phyloP scores from a whole-genome alignment of 2,329 filamentous ascomycete species.

The Venturia aucupariae region DNA sequence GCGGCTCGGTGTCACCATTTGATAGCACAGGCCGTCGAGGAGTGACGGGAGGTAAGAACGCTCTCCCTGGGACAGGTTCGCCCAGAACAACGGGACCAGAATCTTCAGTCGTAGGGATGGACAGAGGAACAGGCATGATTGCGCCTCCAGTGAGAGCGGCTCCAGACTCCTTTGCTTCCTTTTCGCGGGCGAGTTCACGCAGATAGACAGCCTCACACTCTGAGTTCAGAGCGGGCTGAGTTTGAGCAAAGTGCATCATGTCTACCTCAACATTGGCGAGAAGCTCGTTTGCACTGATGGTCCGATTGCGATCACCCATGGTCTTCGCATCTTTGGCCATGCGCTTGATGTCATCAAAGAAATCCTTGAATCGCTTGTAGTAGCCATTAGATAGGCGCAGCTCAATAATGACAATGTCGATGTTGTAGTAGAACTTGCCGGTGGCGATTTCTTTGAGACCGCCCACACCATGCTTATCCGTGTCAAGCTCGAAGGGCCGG shows the following conservation, averaged over 20 bases:
- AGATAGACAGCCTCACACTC: conserved; percentile 77
- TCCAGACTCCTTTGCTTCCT: conserved; percentile 39
- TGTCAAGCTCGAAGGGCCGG: conserved; percentile 70
- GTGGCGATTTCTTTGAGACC: conserved; percentile 67
- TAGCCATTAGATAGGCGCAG: conserved; percentile 95
- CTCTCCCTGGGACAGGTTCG: conserved; percentile 50
- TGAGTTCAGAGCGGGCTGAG: conserved; percentile 50
- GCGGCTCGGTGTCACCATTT: background rate
- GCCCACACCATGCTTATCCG: conserved; percentile 67
- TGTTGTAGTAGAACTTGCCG: conserved; percentile 87
- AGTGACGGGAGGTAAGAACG: conserved; percentile 36
- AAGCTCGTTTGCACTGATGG: conserved; percentile 83
- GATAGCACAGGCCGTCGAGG: conserved; percentile 18
- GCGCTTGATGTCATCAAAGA: conserved; percentile 75
- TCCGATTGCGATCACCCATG: conserved; percentile 71
- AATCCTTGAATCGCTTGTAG: conserved; percentile 85
- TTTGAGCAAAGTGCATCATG: conserved; percentile 63
- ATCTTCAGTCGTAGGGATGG: conserved; percentile 20
- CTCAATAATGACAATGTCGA: conserved; percentile 88
- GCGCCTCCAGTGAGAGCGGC: conserved; percentile 29
- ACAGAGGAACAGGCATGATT: conserved; percentile 1
- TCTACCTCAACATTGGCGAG: conserved; percentile 91
- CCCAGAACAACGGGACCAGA: conserved; percentile 47
- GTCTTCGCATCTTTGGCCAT: conserved; percentile 77
- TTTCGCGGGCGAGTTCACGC: conserved; percentile 54